Conservation (phyloP, 2,329 filamentous ascomycete genomes). For the Paraphoma sp. region DNA sequence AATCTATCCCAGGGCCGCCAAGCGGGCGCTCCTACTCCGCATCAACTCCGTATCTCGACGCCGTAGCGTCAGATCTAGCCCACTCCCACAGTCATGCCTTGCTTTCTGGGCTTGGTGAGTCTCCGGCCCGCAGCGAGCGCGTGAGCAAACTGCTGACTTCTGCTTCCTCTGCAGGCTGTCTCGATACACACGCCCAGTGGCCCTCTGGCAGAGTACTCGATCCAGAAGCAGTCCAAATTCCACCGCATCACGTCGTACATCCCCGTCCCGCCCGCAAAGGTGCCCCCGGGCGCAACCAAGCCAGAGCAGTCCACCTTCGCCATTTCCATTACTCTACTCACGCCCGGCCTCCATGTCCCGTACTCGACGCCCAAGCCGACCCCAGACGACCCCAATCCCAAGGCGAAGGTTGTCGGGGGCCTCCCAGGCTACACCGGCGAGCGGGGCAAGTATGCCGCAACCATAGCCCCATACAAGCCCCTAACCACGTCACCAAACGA, state of each 20-base stretch:
- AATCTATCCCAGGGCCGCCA: conserved; percentile 6
- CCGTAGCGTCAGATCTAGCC: conserved; percentile 6
- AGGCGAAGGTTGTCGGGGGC: conserved; percentile 79
- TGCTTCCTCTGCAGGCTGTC: conserved; percentile 86
- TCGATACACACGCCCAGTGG: conserved; percentile 86
- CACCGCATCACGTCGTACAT: conserved; percentile 97
- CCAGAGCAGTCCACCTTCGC: conserved; percentile 95
- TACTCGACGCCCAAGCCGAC: conserved; percentile 89
- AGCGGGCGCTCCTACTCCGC: conserved; percentile 7
- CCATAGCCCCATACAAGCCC: conserved; percentile 84
- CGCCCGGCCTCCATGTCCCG: conserved; percentile 84
- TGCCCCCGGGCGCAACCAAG: conserved; percentile 71
- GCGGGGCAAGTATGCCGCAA: conserved; percentile 60
- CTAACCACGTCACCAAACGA: conserved; percentile 94
- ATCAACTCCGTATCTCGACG: conserved; percentile 10
- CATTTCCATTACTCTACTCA: conserved; percentile 95
- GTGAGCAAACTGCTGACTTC: conserved; percentile 7
- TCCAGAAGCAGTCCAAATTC: conserved; percentile 90
- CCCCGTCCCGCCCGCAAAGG: conserved; percentile 85
- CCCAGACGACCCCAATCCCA: conserved; percentile 77
- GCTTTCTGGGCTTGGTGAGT: conserved; percentile 86
- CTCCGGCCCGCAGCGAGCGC: neutral
- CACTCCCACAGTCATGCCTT: conserved; percentile 69
- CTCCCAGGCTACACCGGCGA: conserved; percentile 63
- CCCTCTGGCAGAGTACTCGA: conserved; percentile 89